Evolutionary conservation across 495 filamentous ascomycete species (phyloP), one percentile per base, ranked within the genome.

Genomic region (Penicillium antarcticum): DNA sequence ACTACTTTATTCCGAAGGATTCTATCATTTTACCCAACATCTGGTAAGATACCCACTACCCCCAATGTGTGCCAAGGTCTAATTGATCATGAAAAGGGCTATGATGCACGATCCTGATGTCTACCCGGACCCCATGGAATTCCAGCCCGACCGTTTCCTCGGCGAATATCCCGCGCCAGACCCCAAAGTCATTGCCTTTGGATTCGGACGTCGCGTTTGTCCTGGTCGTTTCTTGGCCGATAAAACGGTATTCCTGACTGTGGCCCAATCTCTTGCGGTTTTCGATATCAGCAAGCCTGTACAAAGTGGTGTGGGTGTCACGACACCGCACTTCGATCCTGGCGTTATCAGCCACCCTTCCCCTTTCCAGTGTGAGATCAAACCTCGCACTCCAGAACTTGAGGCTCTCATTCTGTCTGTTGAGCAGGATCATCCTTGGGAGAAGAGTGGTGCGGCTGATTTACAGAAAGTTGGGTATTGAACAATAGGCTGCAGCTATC

Each of bases 181-280:
- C 33, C 71, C 70, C 4, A 53, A 52, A 1, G 35, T 8, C 5
- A 72, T 74, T 23, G 68, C 63, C 0, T 87, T 84, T 53, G 83
- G 84, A 2, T 80, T 77, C 5, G 84, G 84, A 0, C 72, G 83
- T 4, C 70, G 84, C 1, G 69, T 81, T 17, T 87, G 84, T 55
- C 75, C 79, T 1, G 84, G 84, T 1, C 78, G 79, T 2, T 67
- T 80, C 37, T 59, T 87, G 2, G 84, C 84, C 0, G 82, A 86
- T 50, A 70, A 70, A 12, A 77, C 67, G 1, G 48, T 87, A 5
- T 84, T 72, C 57, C 31, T 83, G 0, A 72, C 56, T n/a, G 58
- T 80, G 3, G 70, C 79, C 1, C 71, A 77, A 32, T 67, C 81
- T 5, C 53, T 87, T 9, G 81, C 82, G 59, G 79, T 70, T 0